Conservation (phyloP, 805 yeast species). For the Lipomyces lipofer region DNA sequence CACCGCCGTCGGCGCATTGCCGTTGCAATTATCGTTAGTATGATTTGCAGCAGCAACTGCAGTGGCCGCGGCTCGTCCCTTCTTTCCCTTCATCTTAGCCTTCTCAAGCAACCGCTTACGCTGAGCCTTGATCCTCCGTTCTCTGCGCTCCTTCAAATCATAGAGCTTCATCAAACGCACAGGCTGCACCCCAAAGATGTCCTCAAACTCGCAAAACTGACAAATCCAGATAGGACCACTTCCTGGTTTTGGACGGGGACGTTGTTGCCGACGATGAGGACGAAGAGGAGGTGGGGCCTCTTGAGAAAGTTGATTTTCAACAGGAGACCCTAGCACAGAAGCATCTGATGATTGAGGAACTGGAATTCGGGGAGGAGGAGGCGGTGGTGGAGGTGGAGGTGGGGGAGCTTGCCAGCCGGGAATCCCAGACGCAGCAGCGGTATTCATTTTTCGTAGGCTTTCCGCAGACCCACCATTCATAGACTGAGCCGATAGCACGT, state of each 20-base stretch:
- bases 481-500: neutral
- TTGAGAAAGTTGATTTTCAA: too few relatives aligned
- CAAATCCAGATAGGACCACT: slow-evolving; percentile 34
- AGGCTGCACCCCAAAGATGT: slow-evolving; percentile 31
- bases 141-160: slow-evolving; percentile 28
- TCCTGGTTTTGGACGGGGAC: slow-evolving; percentile 25
- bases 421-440: neutral
- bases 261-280: slow-evolving; percentile 9
- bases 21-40: neutral
- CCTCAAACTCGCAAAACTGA: slow-evolving; percentile 34
- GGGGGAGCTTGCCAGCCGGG: neutral
- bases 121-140: slow-evolving; percentile 23
- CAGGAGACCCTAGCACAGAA: neutral
- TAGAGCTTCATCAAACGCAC: slow-evolving; percentile 23
- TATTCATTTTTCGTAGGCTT: neutral
- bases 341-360: neutral
- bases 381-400: neutral
- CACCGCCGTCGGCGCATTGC: neutral
- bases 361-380: neutral
- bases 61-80: slow-evolving; percentile 9
- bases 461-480: neutral
- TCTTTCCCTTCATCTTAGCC: slow-evolving; percentile 30
- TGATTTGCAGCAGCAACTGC: slow-evolving; percentile 3
- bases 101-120: slow-evolving; percentile 29
- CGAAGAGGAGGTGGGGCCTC: neutral